Percentiles rank a stretch among this genome's conserved stretches.
Conservation (phyloP, 2,329 filamentous ascomycete genomes). For the Chaetomium globosum region DNA sequence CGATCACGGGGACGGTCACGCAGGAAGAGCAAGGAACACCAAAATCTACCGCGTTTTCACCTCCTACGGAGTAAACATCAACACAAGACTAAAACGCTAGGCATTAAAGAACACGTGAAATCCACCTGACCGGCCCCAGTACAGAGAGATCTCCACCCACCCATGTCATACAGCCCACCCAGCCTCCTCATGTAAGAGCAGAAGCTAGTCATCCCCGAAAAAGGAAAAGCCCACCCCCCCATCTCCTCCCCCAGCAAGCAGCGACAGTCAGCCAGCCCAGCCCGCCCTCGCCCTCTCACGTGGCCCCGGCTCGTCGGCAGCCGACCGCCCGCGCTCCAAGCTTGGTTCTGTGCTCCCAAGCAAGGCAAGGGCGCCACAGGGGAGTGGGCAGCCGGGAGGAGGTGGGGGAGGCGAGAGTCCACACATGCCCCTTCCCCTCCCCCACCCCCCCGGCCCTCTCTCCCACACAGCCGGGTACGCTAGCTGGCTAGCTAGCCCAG, state of each 20-base stretch:
- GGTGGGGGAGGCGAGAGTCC: neutral
- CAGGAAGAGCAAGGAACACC: constrained; percentile 2
- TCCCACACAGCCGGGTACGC: constrained; percentile 17
- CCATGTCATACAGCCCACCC: constrained; percentile 16
- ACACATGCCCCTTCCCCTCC: neutral
- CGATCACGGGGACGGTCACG: constrained; percentile 8
- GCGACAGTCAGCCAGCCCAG: neutral
- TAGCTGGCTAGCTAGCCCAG: neutral
- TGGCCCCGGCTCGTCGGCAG: neutral
- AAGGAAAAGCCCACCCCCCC: constrained; percentile 13
- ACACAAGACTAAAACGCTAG: constrained; percentile 3
- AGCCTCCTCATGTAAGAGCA: constrained; percentile 8
- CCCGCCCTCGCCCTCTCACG: constrained; percentile 1
- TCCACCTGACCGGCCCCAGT: constrained; percentile 12
- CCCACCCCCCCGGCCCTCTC: neutral
- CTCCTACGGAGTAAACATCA: neutral
- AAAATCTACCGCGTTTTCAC: constrained; percentile 9
- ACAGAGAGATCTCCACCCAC: neutral
- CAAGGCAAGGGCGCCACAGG: neutral
- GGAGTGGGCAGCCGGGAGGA: neutral
- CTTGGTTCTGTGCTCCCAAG: constrained; percentile 18
- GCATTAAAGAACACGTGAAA: constrained; percentile 18
- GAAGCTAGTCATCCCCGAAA: neutral
- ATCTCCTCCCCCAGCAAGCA: neutral
- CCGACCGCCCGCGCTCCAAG: constrained; percentile 1